Conservation (phyloP, 2,329 filamentous ascomycete genomes). For the Ophiostoma piceae region DNA sequence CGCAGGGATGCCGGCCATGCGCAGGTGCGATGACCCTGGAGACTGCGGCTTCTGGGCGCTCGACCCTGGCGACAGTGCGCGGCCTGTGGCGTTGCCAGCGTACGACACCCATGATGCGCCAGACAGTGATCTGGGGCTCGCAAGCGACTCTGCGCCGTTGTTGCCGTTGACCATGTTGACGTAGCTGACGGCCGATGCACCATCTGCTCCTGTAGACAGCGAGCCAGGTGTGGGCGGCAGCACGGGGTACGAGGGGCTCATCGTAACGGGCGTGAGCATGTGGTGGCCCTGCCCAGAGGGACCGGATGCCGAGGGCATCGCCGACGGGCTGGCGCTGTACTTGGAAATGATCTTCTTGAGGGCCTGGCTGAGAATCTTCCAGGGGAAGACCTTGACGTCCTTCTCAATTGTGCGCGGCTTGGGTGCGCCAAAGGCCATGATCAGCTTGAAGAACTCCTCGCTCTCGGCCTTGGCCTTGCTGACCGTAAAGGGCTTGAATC, state of each 20-base stretch:
- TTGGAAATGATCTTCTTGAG: constrained; percentile 98
- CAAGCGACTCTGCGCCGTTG: constrained; percentile 46
- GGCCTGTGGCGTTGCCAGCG: constrained; percentile 29
- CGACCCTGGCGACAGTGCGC: constrained; percentile 41
- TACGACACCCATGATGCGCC: constrained; percentile 43
- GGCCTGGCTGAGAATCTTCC: constrained; percentile 80
- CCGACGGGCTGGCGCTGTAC: constrained; percentile 59
- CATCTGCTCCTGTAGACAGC: constrained; percentile 35
- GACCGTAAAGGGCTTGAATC: constrained; percentile 86
- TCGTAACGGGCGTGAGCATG: constrained; percentile 39
- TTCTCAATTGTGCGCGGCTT: constrained; percentile 98
- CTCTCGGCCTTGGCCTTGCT: constrained; percentile 89
- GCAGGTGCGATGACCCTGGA: constrained; percentile 32
- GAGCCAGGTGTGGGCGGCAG: constrained; percentile 45
- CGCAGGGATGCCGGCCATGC: constrained; percentile 36
- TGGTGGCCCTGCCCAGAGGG: constrained; percentile 33
- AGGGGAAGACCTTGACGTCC: constrained; percentile 97
- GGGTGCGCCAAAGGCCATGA: constrained; percentile 93
- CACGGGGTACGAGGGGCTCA: constrained; percentile 39
- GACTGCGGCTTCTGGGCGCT: constrained; percentile 36
- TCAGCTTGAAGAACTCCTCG: constrained; percentile 97
- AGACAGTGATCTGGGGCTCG: constrained; percentile 49
- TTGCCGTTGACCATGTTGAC: constrained; percentile 35
- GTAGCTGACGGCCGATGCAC: constrained; percentile 38
- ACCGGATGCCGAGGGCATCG: constrained; percentile 30